Percentiles rank a stretch among this genome's conserved stretches.
Conservation (phyloP, 257 asterid genomes). For the Galeopsis tetrahit region DNA sequence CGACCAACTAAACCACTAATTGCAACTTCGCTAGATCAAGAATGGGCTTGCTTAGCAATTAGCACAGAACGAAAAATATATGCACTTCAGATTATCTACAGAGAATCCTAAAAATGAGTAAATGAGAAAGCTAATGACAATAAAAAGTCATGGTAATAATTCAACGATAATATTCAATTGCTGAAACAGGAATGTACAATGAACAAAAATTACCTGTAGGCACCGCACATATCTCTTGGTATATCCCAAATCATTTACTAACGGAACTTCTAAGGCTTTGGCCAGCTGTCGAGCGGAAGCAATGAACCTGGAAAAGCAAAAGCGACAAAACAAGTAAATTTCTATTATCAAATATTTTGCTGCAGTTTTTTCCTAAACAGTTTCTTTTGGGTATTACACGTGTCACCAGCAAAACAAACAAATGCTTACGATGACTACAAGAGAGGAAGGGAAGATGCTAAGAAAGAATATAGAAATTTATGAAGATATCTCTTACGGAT, state of each 20-base stretch:
- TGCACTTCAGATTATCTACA: neutral
- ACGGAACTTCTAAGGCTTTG: constrained; percentile 91
- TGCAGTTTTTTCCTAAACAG: neutral
- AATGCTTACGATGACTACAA: neutral
- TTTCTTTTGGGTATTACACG: neutral
- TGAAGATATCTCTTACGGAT: constrained; percentile 14
- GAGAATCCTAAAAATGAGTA: neutral
- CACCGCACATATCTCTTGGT: constrained; percentile 96
- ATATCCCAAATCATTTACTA: constrained; percentile 95
- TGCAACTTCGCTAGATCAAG: constrained; percentile 13
- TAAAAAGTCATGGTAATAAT: neutral
- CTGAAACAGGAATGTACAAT: constrained; percentile 13
- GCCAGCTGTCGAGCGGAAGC: constrained; percentile 94
- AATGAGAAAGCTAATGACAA: constrained; percentile 7
- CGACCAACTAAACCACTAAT: neutral
- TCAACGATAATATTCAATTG: neutral
- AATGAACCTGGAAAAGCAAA: constrained; percentile 66
- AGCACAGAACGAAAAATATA: neutral
- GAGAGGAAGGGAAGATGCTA: neutral
- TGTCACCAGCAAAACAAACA: constrained; percentile 1
- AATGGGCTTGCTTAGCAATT: neutral
- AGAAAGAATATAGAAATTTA: neutral
- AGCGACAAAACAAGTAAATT: constrained; percentile 7
- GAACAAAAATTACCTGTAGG: constrained; percentile 66
- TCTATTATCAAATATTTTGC: neutral